These are phyloP conservation scores for Fibroporia radiculosa DNA, from an alignment of 768 basidiomycete genomes.

Conservation along the genomic window DNA sequence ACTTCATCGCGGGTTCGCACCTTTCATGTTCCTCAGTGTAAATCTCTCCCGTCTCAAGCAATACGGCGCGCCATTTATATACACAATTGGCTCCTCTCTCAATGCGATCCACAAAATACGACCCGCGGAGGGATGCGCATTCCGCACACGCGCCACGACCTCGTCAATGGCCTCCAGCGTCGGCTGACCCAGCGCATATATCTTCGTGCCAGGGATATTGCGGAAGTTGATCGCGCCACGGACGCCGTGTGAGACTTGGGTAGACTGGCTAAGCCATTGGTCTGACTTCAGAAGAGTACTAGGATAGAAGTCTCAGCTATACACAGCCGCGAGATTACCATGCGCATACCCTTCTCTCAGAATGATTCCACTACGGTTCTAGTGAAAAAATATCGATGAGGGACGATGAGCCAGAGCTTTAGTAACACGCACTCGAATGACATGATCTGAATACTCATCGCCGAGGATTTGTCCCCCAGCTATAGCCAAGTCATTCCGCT, in stretches of 20 bases:
- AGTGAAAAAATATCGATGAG: conserved; percentile 1
- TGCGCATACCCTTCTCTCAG: conserved; percentile 70
- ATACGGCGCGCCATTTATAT: conserved; percentile 89
- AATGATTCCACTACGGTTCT: conserved; percentile 93
- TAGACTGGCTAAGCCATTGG: conserved; percentile 76
- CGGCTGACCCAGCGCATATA: conserved; percentile 93
- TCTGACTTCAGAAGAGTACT: conserved; percentile 90
- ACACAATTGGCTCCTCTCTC: conserved; percentile 87
- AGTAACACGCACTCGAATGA: conserved; percentile 67
- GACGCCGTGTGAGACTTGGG: conserved; percentile 57
- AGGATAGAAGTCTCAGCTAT: background rate
- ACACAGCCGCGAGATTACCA: background rate
- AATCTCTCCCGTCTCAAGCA: conserved; percentile 82
- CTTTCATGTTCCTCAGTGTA: conserved; percentile 92
- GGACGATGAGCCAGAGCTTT: background rate
- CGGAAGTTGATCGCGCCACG: conserved; percentile 96
- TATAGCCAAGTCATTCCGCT: conserved; percentile 66
- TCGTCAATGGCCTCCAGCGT: conserved; percentile 80
- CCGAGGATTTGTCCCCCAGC: conserved; percentile 82
- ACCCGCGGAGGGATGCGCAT: conserved; percentile 48
- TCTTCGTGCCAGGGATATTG: conserved; percentile 66
- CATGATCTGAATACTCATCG: conserved; percentile 93
- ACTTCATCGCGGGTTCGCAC: conserved; percentile 24
- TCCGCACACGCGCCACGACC: conserved; percentile 60
- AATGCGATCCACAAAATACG: conserved; percentile 86